Evolutionary conservation across 1,284 basidiomycete species (phyloP).

Genomic region (Peniophora sp.): DNA sequence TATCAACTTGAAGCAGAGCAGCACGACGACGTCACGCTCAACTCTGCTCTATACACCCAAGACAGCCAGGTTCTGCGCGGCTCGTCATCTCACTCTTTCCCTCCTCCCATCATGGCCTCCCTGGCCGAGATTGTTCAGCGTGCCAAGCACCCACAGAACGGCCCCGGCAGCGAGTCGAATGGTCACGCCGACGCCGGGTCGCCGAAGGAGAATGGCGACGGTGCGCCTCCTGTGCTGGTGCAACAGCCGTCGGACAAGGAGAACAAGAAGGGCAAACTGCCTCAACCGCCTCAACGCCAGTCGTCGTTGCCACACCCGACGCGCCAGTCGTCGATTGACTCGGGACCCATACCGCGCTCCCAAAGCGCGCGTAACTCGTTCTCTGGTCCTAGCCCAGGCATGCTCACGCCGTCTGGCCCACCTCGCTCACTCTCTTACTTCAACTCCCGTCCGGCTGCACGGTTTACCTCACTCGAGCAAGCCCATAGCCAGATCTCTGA

Average conservation of each 20-base stretch:
- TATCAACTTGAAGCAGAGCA: too few species aligned
- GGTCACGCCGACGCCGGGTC: not conserved
- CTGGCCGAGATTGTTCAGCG: constrained; percentile 1
- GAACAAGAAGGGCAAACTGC: too few species aligned
- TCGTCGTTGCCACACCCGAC: not conserved
- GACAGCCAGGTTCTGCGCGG: too few species aligned
- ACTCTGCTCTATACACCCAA: too few species aligned
- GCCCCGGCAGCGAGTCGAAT: not conserved
- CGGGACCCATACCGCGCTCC: not conserved
- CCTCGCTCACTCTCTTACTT: not conserved
- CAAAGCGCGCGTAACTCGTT: not conserved
- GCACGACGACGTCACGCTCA: too few species aligned
- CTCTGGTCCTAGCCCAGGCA: not conserved
- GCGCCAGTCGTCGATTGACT: not conserved
- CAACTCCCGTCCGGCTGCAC: not conserved
- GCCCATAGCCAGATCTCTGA: not conserved
- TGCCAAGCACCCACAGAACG: not conserved
- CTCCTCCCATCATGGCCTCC: not conserved
- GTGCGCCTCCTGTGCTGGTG: not conserved
- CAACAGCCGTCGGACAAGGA: too few species aligned
- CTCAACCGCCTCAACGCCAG: not conserved
- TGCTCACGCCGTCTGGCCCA: not conserved
- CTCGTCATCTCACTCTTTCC: not conserved
- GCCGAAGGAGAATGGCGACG: not conserved
- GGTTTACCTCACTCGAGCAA: constrained; percentile 3